Percentiles rank a stretch among this genome's conserved stretches.
These are phyloP conservation scores for Penicillium sp. DNA, from an alignment of 2,329 filamentous ascomycete species.

Conservation along the genomic window DNA sequence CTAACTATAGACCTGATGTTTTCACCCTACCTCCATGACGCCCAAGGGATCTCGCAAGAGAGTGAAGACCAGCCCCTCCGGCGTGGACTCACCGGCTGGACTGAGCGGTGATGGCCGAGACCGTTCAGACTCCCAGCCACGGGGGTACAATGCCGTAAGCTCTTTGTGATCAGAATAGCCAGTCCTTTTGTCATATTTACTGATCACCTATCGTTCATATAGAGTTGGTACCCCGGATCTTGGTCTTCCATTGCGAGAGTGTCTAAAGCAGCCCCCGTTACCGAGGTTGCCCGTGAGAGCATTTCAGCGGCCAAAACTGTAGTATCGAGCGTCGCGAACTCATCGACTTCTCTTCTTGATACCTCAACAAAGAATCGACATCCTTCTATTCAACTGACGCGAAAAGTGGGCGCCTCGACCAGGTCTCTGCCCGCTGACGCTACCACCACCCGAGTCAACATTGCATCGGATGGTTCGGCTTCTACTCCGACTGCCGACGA, in stretches of 20 bases:
- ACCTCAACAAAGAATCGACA: conserved; percentile 28
- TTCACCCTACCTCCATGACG: conserved; percentile 35
- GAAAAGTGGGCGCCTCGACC: conserved; percentile 40
- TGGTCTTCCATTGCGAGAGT: conserved; percentile 42
- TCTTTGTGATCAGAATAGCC: not conserved
- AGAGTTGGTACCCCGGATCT: conserved; percentile 47
- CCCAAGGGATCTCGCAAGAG: conserved; percentile 45
- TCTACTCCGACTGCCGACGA: conserved; percentile 29
- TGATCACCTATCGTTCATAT: not conserved
- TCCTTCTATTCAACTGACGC: conserved; percentile 44
- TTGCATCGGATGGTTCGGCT: conserved; percentile 42
- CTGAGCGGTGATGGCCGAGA: conserved; percentile 27
- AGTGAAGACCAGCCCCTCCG: conserved; percentile 41
- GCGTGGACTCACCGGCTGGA: conserved; percentile 28
- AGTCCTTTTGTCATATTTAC: conserved; percentile 7
- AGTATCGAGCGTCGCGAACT: conserved; percentile 35
- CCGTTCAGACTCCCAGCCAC: conserved; percentile 26
- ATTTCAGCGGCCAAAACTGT: conserved; percentile 45
- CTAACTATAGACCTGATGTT: conserved; percentile 33
- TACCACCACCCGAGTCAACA: conserved; percentile 47
- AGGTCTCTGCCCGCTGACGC: conserved; percentile 47
- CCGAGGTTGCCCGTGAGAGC: conserved; percentile 51
- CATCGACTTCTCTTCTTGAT: conserved; percentile 31
- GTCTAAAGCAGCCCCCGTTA: conserved; percentile 48
- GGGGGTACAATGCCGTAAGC: conserved; percentile 33